These are phyloP conservation scores for Hemerocallis citrina DNA, from an alignment of 106 monocot genomes.

Conservation along the genomic window DNA sequence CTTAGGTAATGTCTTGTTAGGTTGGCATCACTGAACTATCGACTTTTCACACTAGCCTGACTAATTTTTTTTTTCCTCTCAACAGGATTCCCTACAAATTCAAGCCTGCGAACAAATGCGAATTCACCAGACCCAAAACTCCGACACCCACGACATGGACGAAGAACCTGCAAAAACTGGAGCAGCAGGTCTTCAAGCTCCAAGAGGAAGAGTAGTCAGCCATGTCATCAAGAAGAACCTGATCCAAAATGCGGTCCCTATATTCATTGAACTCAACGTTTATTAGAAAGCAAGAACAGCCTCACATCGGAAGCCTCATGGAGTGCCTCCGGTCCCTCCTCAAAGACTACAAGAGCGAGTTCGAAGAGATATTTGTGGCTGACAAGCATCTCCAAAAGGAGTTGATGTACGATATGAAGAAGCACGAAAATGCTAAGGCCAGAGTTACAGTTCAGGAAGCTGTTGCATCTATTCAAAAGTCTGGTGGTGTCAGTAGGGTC, in stretches of 20 bases:
- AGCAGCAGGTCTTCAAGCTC: slow-evolving; percentile 21
- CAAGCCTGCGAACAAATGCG: slow-evolving; percentile 91
- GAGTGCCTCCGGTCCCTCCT: slow-evolving; percentile 75
- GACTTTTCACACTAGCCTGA: too few species aligned
- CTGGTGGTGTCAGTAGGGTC: slow-evolving; percentile 1
- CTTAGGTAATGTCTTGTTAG: too few species aligned
- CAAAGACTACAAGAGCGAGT: slow-evolving; percentile 89
- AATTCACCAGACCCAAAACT: slow-evolving; percentile 31
- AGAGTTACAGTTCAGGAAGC: slow-evolving; percentile 29
- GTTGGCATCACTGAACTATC: too few species aligned
- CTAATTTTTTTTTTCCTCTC: neutral
- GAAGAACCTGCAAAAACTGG: slow-evolving; percentile 47
- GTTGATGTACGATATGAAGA: slow-evolving; percentile 88
- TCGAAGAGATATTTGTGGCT: slow-evolving; percentile 86
- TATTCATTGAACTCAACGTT: slow-evolving; percentile 86
- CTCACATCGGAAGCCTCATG: slow-evolving; percentile 80
- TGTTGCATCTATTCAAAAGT: slow-evolving; percentile 11
- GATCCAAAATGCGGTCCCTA: slow-evolving; percentile 81
- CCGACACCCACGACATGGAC: slow-evolving; percentile 45
- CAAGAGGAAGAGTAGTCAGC: slow-evolving; percentile 72
- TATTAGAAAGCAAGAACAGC: slow-evolving; percentile 85
- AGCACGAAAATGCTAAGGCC: slow-evolving; percentile 55
- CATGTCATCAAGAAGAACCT: slow-evolving; percentile 90
- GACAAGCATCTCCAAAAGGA: slow-evolving; percentile 96
- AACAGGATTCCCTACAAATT: slow-evolving; percentile 73